Percentiles rank a stretch among this genome's conserved stretches.
These are phyloP conservation scores for Microdochium nivale DNA, from an alignment of 2,329 filamentous ascomycete species.

Conservation along the genomic window DNA sequence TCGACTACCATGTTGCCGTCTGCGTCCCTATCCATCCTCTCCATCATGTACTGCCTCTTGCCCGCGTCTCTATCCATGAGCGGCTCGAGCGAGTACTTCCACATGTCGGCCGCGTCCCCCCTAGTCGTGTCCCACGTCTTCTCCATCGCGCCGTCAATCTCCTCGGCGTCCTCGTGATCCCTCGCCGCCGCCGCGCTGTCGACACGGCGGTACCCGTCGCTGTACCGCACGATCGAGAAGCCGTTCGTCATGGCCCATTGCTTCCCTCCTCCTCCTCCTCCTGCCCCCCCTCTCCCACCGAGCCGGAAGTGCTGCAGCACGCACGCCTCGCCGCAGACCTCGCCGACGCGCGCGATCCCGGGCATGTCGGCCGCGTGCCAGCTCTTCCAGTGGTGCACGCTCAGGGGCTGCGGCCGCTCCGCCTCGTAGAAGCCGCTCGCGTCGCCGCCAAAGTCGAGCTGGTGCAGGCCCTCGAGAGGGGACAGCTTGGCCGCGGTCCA, in stretches of 20 bases:
- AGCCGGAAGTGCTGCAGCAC: constrained; percentile 29
- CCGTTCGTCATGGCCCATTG: constrained; percentile 28
- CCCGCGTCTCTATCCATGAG: constrained; percentile 5
- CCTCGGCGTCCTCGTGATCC: constrained; percentile 15
- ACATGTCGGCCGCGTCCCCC: constrained; percentile 6
- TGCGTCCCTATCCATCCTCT: constrained; percentile 5
- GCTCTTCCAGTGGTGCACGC: constrained; percentile 34
- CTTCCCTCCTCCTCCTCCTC: too few species aligned
- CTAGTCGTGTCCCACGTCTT: constrained; percentile 18
- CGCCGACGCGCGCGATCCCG: constrained; percentile 24
- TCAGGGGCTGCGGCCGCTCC: constrained; percentile 27
- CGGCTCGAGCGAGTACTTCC: constrained; percentile 7
- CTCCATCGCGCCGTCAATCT: constrained; percentile 28
- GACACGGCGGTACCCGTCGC: neutral
- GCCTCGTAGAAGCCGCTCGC: constrained; percentile 34
- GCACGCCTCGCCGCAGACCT: constrained; percentile 28
- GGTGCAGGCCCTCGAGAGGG: constrained; percentile 28
- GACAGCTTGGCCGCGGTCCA: constrained; percentile 28
- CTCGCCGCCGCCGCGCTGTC: neutral
- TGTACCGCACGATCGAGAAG: constrained; percentile 29
- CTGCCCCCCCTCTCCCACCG: constrained; percentile 6
- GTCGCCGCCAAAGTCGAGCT: constrained; percentile 31
- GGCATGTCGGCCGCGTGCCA: constrained; percentile 18
- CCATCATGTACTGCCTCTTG: constrained; percentile 8
- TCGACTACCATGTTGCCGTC: constrained; percentile 4